Percentiles rank a stretch among this genome's conserved stretches.
Evolutionary conservation across 768 basidiomycete species (phyloP).

Genomic region (Coprinopsis sp.): DNA sequence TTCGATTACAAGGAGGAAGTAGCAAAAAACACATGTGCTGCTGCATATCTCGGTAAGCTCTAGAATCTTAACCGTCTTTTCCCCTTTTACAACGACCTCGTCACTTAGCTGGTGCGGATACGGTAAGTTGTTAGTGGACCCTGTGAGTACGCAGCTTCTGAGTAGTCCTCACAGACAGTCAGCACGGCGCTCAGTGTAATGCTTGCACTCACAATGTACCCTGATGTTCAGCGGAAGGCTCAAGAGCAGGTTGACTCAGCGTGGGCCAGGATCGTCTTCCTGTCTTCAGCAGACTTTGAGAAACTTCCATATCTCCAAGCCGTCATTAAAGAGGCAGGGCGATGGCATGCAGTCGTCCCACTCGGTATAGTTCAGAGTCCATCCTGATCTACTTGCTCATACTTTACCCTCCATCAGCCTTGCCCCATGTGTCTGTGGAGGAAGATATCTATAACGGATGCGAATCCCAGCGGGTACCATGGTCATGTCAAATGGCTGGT

Average conservation of each 20-base stretch:
- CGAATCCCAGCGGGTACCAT: conserved; percentile 13
- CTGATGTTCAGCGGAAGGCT: conserved; percentile 13
- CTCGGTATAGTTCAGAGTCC: conserved; percentile 7
- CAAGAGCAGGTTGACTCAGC: conserved; percentile 15
- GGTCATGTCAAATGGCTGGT: neutral
- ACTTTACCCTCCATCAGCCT: conserved; percentile 4
- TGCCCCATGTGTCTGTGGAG: conserved; percentile 12
- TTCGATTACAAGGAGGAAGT: no score
- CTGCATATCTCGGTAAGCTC: no score
- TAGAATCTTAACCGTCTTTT: no score
- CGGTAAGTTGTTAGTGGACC: no score
- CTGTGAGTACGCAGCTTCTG: no score
- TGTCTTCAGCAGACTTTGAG: conserved; percentile 8
- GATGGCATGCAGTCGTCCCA: conserved; percentile 20
- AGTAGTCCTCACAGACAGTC: neutral
- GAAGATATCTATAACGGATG: conserved; percentile 17
- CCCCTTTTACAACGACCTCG: no score
- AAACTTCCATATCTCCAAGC: conserved; percentile 33
- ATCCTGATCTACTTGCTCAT: conserved; percentile 9
- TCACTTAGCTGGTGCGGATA: no score
- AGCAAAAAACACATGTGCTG: no score
- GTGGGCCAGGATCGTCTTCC: conserved; percentile 9
- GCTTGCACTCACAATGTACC: conserved; percentile 12
- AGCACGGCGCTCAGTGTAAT: neutral
- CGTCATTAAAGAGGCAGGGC: conserved; percentile 26